A percentile compares a stretch with the other conserved stretches of the same genome.
These are phyloP conservation scores for Pleurotus djamor DNA, from an alignment of 768 basidiomycete genomes.

Conservation along the genomic window DNA sequence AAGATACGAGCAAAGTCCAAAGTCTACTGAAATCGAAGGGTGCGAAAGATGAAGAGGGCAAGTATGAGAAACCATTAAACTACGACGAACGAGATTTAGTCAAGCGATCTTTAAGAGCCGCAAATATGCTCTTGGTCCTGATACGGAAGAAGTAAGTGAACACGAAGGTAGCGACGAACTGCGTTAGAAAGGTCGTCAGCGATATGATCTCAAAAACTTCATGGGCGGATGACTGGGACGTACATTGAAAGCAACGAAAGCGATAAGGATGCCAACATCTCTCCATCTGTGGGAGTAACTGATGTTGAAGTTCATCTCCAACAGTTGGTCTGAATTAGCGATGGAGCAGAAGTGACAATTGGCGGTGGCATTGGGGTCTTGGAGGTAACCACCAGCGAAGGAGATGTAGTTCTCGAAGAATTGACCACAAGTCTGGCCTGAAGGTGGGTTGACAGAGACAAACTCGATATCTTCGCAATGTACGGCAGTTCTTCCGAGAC, in stretches of 20 bases:
- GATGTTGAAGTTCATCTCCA: conserved; percentile 56
- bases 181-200: not conserved
- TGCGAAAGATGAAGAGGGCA: not conserved
- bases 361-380: conserved; percentile 44
- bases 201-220: not conserved
- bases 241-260: conserved; percentile 45
- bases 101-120: conserved; percentile 15
- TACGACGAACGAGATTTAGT: not conserved
- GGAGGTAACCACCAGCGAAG: conserved; percentile 54
- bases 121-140: conserved; percentile 23
- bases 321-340: conserved; percentile 51
- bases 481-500: conserved; percentile 45
- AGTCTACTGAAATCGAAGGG: not conserved
- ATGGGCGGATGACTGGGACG: conserved; percentile 5
- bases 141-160: conserved; percentile 61
- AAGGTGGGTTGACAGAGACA: conserved; percentile 56
- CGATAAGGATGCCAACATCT: conserved; percentile 48
- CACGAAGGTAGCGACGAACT: conserved; percentile 44
- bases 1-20: no score
- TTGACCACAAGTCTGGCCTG: conserved; percentile 50
- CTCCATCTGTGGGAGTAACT: conserved; percentile 52
- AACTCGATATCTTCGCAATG: conserved; percentile 61
- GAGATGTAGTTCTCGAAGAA: conserved; percentile 53
- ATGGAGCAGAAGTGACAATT: conserved; percentile 58
- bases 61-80: not conserved